Conservation (phyloP, 2,329 filamentous ascomycete genomes). For the Pseudophaeomoniella oleicola region DNA sequence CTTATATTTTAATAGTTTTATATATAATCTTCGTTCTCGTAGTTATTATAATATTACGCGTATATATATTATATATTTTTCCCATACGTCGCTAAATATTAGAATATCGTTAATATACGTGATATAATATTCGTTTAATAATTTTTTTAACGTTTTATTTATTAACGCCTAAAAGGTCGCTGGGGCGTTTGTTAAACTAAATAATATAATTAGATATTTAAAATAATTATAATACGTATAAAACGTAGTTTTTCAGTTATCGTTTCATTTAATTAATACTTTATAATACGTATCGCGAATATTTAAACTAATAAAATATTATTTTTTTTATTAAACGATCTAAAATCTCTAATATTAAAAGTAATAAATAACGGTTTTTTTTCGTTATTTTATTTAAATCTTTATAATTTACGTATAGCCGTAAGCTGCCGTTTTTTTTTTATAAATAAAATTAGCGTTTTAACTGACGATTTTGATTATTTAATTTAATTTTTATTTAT, state of each 20-base stretch:
- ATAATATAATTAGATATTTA: slow-evolving; percentile 9
- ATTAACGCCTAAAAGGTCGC: slow-evolving; percentile 15
- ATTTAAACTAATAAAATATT: slow-evolving; percentile 12
- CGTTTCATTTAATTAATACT: slow-evolving; percentile 11
- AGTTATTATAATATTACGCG: slow-evolving; percentile 5
- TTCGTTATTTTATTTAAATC: slow-evolving; percentile 14
- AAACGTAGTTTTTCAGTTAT: slow-evolving; percentile 14
- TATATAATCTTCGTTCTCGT: slow-evolving; percentile 2
- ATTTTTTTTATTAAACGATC: slow-evolving; percentile 8
- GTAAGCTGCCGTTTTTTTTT: slow-evolving; percentile 11
- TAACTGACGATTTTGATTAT: slow-evolving; percentile 1
- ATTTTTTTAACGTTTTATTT: slow-evolving; percentile 11
- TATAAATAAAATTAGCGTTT: slow-evolving; percentile 10
- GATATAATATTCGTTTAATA: slow-evolving; percentile 6
- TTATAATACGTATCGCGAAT: slow-evolving; percentile 12
- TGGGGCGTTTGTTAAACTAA: slow-evolving; percentile 9
- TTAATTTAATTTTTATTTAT: slow-evolving; percentile 3
- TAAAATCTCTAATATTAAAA: slow-evolving; percentile 10
- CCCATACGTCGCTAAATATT: slow-evolving; percentile 11
- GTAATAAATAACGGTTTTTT: slow-evolving; percentile 15
- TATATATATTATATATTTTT: slow-evolving; percentile 8
- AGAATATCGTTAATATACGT: slow-evolving; percentile 15
- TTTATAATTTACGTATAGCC: slow-evolving; percentile 12
- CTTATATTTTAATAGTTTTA: slow-evolving; percentile 7
- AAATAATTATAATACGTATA: slow-evolving; percentile 6